A percentile compares a stretch with the other conserved stretches of the same genome.
phyloP scores from a whole-genome alignment of 2,329 filamentous ascomycete genomes.

The Aureobasidium sp. region DNA sequence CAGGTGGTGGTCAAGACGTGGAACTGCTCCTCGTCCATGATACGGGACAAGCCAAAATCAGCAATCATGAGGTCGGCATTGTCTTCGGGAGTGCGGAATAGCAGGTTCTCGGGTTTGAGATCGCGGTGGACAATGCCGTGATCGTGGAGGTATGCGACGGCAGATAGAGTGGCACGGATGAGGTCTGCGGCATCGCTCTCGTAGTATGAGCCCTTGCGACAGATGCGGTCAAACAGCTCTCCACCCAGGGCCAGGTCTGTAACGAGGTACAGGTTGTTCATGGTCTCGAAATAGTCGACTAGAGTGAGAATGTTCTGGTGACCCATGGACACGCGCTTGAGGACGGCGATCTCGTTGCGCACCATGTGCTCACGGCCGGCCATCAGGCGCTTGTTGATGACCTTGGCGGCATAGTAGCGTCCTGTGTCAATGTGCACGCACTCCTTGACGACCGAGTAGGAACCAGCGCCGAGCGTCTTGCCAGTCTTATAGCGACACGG shows the following conservation, averaged over 20 bases:
- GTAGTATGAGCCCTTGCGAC: constrained; percentile 96
- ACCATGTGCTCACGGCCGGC: constrained; percentile 98
- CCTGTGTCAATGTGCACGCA: constrained; percentile 98
- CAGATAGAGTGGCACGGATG: constrained; percentile 87
- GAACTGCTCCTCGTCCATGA: constrained; percentile 99
- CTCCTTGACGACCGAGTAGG: constrained; percentile 97
- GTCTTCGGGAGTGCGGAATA: constrained; percentile 95
- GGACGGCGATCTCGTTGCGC: constrained; percentile 93
- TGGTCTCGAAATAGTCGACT: constrained; percentile 98
- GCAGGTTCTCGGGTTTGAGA: constrained; percentile 91
- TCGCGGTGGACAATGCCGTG: constrained; percentile 98
- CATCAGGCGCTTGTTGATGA: constrained; percentile 99
- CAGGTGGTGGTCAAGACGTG: constrained; percentile 96
- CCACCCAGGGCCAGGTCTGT: constrained; percentile 94
- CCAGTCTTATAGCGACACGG: constrained; percentile 98
- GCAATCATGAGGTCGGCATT: constrained; percentile 95
- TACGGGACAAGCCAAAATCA: constrained; percentile 89
- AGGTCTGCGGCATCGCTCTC: constrained; percentile 94
- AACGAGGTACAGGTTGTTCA: constrained; percentile 98
- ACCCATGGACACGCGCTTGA: constrained; percentile 98
- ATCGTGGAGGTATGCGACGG: constrained; percentile 97
- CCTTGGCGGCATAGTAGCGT: constrained; percentile 96
- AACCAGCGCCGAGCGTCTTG: constrained; percentile 92
- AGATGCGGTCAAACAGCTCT: constrained; percentile 97
- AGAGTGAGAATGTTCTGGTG: constrained; percentile 97